A percentile compares a stretch with the other conserved stretches of the same genome.
Conservation (phyloP, 805 yeast species). For the Saccharomyces eubayanus region DNA sequence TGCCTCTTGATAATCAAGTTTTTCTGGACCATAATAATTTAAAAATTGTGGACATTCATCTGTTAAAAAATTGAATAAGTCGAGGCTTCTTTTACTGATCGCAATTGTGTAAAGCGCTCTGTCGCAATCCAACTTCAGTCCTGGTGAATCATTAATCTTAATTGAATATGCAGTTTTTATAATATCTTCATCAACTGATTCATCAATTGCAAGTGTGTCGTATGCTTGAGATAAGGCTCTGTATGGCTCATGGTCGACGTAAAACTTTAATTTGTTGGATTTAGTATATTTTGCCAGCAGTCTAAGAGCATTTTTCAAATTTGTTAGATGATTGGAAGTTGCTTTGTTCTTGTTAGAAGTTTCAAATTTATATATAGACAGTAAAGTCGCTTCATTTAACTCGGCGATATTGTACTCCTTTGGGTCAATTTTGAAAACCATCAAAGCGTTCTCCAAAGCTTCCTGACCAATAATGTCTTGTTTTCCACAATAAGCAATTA, state of each 20-base stretch:
- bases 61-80: conserved; percentile 48
- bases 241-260: conserved; percentile 40
- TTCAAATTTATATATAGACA: conserved; percentile 31
- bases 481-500: conserved; percentile 42
- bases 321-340: conserved; percentile 12
- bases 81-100: conserved; percentile 44
- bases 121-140: conserved; percentile 34
- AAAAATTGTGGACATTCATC: conserved; percentile 26
- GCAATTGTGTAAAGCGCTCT: conserved; percentile 61
- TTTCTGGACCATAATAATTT: conserved; percentile 20
- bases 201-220: conserved; percentile 40
- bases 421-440: conserved; percentile 30
- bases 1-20: conserved; percentile 35
- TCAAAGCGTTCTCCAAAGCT: conserved; percentile 37
- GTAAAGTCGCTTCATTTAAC: conserved; percentile 24
- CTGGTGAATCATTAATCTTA: conserved; percentile 45
- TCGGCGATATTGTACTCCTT: conserved; percentile 12
- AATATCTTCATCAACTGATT: conserved; percentile 57
- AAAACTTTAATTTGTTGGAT: conserved; percentile 31
- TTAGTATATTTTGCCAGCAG: conserved; percentile 34
- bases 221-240: conserved; percentile 43
- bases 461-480: conserved; percentile 45
- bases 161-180: conserved; percentile 67
- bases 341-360: conserved; percentile 4
- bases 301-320: conserved; percentile 35